Base-by-base conservation (phyloP, 768 basidiomycete species). In the Mycena chlorophos region DNA sequence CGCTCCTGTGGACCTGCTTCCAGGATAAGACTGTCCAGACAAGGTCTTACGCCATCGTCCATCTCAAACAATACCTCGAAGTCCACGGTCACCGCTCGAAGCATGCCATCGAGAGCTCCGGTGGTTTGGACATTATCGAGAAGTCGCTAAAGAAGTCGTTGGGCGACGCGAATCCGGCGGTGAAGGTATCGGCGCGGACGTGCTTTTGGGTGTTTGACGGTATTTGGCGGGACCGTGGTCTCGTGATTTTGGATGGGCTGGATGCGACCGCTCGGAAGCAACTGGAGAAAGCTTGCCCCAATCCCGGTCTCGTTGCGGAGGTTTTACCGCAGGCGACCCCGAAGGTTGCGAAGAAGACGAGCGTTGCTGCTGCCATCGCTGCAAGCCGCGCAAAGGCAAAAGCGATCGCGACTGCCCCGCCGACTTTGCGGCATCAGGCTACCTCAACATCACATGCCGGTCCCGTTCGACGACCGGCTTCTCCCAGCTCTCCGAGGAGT, bases 351-450 rank as follows among this genome's bases (percentile, higher is more conserved):
- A 94, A 93, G 74, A 94, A 94, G 70, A 83, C 83, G 42, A 91
- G 90, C 55, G 77, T 94, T 52, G 87, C 90, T 37, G 90, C 93
- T 8, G 85, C 91, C 22, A 90, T 95, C 63, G 94, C 94, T 37
- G 92, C 94, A 20, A 94, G 89, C 67, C 82, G 93, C 22, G 91
- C 88, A 16, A 95, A 91, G 67, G 90, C 91, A 16, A 92, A 86
- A 65, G 87, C 83, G 20, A 91, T 91, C 57, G 89, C 91, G 2
- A 86, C 79, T 28, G 88, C 90, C 8, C 91, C 91, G 19, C 91
- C 91, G 3, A 81, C 82, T 49, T 76, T 91, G 47, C 80, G 87
- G 50, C 91, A 93, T 68, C 89, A 91, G 67, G 89, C 90, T 4
- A 92, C 89, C 8, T 89, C 90, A 47, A 75, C 80, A 16, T 77